Evolutionary conservation across 2,329 filamentous ascomycete genomes (phyloP), one percentile per base, ranked within the genome.

Genomic region (Alternaria dauci): DNA sequence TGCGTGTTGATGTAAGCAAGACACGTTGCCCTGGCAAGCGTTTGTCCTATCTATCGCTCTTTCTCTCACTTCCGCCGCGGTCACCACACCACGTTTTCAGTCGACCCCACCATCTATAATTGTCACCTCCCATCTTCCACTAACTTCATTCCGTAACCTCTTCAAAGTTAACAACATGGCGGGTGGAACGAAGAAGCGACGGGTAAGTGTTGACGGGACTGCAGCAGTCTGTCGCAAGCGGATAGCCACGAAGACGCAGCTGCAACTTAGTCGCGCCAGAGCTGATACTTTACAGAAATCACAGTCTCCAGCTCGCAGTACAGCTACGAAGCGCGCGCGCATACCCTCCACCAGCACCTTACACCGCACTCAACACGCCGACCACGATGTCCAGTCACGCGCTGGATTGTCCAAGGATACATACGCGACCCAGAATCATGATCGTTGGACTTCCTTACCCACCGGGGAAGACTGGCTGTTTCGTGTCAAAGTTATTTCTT

Each of bases 391-490:
- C 9, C 11, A n/a, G 4, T 55, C 44, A 5, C 47, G 46, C 41
- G 51, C 50, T 2, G 57, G 47, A n/a, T 58, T 50, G 1, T 30
- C 43, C 2, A 14, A 14, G 4, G 46, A 63, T 23, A 38, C 59
- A 4, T 59, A 58, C 44, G 34, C 55, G 9, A 55, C 52, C 3
- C 26, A 30, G 16, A 55, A 26, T 14, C 39, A 57, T n/a, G 26
- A 30, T 1, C 28, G 23, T 5, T 46, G 25, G 1, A 47, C 36
- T 0, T 34, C 38, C 0, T n/a, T 69, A 14, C 65, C 63, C 47
- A 69, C 55, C 61, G 36, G 30, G 5, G 64, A 67, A 1, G 71
- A 73, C 14, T 74, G 66, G 63, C n/a, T 41, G 0, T 72, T 76
- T 34, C 63, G 72, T 0, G 36, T 74, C 0, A 71, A 73, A 14